Conservation (phyloP, 805 yeast species). For the Zygoascus biomembranicola region DNA sequence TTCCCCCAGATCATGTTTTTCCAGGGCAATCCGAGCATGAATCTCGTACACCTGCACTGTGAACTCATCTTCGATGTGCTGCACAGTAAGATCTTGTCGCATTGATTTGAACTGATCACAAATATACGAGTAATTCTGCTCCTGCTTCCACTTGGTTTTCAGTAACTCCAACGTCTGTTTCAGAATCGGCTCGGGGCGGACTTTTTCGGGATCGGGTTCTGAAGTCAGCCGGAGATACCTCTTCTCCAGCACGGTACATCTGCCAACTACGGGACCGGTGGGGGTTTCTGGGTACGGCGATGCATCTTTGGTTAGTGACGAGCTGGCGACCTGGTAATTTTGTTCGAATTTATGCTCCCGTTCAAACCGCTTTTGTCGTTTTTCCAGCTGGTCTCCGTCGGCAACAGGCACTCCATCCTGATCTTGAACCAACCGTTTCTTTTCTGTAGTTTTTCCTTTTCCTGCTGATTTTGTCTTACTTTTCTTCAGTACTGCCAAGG, state of each 20-base stretch:
- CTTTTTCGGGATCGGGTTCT: constrained; percentile 78
- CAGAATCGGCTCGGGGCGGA: constrained; percentile 63
- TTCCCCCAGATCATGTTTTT: constrained; percentile 81
- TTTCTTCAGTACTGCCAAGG: constrained; percentile 35
- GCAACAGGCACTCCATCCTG: background rate
- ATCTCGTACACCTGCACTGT: constrained; percentile 74
- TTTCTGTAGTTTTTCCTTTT: constrained; percentile 1
- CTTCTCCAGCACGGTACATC: constrained; percentile 61
- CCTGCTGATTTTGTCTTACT: constrained; percentile 4
- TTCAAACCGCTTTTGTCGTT: constrained; percentile 45
- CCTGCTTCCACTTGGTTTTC: constrained; percentile 43
- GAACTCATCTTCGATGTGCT: constrained; percentile 70
- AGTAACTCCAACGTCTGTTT: constrained; percentile 49
- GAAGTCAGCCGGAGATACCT: constrained; percentile 78
- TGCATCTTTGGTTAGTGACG: constrained; percentile 2
- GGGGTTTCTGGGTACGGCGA: constrained; percentile 8
- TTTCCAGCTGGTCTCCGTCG: constrained; percentile 32
- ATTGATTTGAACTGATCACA: constrained; percentile 88
- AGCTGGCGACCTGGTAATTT: constrained; percentile 9
- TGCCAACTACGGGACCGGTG: constrained; percentile 46
- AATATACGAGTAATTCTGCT: constrained; percentile 59
- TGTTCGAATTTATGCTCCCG: constrained; percentile 17
- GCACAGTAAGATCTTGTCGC: constrained; percentile 90
- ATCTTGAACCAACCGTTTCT: background rate
- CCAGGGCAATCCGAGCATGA: constrained; percentile 81